Percentiles rank a stretch among this genome's conserved stretches.
These are phyloP conservation scores for Wickerhamiella spandovensis DNA, from an alignment of 805 yeast genomes.

Conservation along the genomic window DNA sequence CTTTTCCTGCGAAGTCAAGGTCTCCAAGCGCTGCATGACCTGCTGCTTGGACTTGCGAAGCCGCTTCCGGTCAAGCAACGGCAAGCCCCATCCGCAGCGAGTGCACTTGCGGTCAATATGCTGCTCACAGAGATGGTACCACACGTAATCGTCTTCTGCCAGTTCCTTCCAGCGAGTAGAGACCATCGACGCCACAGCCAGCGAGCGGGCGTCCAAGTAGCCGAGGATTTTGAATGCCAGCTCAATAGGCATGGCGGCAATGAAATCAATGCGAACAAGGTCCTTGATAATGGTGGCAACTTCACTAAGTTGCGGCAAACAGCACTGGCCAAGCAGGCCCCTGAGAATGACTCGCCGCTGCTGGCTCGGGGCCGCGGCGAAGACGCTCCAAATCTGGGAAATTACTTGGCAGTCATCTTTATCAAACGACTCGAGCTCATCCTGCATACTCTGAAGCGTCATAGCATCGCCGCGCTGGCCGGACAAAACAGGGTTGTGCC, in stretches of 20 bases:
- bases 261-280: conserved; percentile 77
- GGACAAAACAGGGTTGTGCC: conserved; percentile 60
- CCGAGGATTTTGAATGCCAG: conserved; percentile 72
- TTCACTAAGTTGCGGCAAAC: conserved; percentile 87
- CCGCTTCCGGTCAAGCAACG: conserved; percentile 70
- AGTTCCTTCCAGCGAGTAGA: conserved; percentile 72
- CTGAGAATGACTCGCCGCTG: conserved; percentile 66
- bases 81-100: conserved; percentile 98
- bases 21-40: conserved; percentile 19
- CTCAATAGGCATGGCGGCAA: conserved; percentile 74
- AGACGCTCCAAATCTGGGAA: conserved; percentile 71
- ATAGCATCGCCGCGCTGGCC: conserved; percentile 32
- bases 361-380: conserved; percentile 56
- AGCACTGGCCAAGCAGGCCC: conserved; percentile 79
- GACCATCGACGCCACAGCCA: conserved; percentile 89
- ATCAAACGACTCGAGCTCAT: conserved; percentile 30
- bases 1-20: conserved; percentile 3
- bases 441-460: conserved; percentile 53
- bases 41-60: conserved; percentile 23
- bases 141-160: conserved; percentile 93
- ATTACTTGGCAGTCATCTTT: conserved; percentile 67
- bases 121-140: conserved; percentile 98
- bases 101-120: conserved; percentile 97
- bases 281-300: conserved; percentile 67
- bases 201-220: conserved; percentile 82